Conservation (phyloP, 495 filamentous ascomycete genomes). For the Xylaria acuta region DNA sequence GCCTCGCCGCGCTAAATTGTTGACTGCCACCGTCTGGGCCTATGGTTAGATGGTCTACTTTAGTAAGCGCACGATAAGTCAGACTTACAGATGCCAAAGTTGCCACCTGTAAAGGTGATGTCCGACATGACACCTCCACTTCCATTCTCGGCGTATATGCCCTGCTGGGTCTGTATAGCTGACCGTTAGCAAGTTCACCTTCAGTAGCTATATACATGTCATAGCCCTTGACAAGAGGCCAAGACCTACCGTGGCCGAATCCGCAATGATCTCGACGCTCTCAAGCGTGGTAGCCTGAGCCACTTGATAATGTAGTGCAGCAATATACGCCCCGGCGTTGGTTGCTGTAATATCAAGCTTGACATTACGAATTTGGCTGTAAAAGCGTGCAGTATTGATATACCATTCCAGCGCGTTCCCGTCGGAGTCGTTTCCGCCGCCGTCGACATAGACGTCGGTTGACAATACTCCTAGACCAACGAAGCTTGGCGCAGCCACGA, state of each 20-base stretch:
- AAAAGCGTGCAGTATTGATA: constrained; percentile 77
- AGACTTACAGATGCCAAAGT: constrained; percentile 21
- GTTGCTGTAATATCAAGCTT: constrained; percentile 69
- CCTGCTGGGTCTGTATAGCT: constrained; percentile 34
- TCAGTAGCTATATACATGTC: background rate
- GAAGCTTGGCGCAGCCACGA: constrained; percentile 65
- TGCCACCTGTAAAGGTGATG: constrained; percentile 67
- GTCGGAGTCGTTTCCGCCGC: constrained; percentile 36
- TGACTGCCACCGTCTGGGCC: constrained; percentile 63
- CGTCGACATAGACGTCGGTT: constrained; percentile 63
- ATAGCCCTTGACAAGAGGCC: background rate
- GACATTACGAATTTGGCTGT: constrained; percentile 75
- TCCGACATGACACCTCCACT: constrained; percentile 70
- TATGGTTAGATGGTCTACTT: constrained; percentile 52
- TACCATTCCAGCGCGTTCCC: constrained; percentile 58
- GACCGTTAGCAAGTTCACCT: background rate
- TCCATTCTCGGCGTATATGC: constrained; percentile 77
- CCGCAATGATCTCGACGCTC: constrained; percentile 68
- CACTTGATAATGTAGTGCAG: constrained; percentile 75
- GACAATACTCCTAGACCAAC: constrained; percentile 73
- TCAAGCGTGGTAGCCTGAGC: constrained; percentile 74
- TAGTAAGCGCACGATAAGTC: background rate
- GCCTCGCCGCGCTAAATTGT: constrained; percentile 68
- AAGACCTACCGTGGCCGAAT: constrained; percentile 19
- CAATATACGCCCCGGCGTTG: constrained; percentile 36